Evolutionary conservation across 179 eudicot species (phyloP), one percentile per base, ranked within the genome.

Genomic region (Silene vulgaris): DNA sequence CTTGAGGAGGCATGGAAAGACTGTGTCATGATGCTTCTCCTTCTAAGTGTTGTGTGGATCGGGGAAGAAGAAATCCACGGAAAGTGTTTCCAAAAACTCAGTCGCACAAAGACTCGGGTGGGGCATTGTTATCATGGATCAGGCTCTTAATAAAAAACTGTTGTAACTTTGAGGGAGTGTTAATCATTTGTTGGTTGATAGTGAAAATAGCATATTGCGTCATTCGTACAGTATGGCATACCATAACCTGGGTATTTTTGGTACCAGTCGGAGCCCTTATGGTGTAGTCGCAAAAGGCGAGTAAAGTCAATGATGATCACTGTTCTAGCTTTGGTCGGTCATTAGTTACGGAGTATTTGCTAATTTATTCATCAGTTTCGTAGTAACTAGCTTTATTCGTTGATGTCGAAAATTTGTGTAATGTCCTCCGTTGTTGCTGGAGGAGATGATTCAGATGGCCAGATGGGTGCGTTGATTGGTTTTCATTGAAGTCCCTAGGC

Each of bases 11-110:
- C 65, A 65, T 20, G 71, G 19, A 67, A 66, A 50, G 52, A 30
- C 68, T 65, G 21, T 56, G 30, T 17, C 28, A 11, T 60, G 28
- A 28, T 61, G 69, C 64, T 45, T 79, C 64, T 66, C 32, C n/a
- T 16, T 17, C 16, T 48, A 4, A 12, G 37, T 66, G 4, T 59
- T 78, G 21, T 64, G 76, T 57, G 71, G 29, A 57, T 43, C 37
- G 29, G 26, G 26, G 26, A 28, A 52, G 45, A 52, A 26, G 48
- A 54, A 29, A 54, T 56, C 63, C 5, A 1, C 8, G 64, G 74
- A 54, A 28, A 29, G 0, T 26, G 8, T 52, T 23, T 72, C 26
- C 4, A 14, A 2, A 29, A 54, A n/a, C 23, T n/a, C 71, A 19
- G 40, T 37, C 8, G 5, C 26, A 19, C 20, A 8, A 20, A 7